phyloP scores from a whole-genome alignment of 208 protist species.

The Leishmania mexicana region DNA sequence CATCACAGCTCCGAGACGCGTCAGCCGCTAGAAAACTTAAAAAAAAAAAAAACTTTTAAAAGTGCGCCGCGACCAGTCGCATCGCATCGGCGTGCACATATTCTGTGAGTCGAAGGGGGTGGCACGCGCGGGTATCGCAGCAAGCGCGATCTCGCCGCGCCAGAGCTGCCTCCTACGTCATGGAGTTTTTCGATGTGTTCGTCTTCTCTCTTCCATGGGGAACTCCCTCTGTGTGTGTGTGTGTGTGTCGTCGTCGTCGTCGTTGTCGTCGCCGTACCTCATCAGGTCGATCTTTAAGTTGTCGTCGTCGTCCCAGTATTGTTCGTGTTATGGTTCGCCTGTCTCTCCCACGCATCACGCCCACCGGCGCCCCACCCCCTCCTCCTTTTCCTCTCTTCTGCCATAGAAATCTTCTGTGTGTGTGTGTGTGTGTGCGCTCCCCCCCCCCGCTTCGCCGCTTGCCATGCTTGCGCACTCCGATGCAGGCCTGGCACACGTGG shows the following conservation, averaged over 20 bases:
- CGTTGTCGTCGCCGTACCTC: background rate
- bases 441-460: background rate
- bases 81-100: too few relatives aligned
- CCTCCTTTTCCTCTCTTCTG: background rate
- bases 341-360: background rate
- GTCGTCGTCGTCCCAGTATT: background rate
- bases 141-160: too few relatives aligned
- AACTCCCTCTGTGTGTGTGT: slow-evolving; percentile 6
- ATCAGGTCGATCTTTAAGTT: background rate
- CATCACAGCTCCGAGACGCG: background rate
- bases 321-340: too few relatives aligned
- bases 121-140: too few relatives aligned
- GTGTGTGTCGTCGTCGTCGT: background rate
- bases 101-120: too few relatives aligned
- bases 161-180: background rate
- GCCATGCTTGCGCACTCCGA: background rate
- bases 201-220: slow-evolving; percentile 2
- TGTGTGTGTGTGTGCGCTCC: too few relatives aligned
- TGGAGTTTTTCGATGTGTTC: background rate
- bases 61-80: background rate
- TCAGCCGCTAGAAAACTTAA: background rate
- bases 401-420: background rate
- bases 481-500: too few relatives aligned
- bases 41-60: background rate
- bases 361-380: background rate